phyloP scores from a whole-genome alignment of 2,329 filamentous ascomycete species.

The Verticillium longisporum region DNA sequence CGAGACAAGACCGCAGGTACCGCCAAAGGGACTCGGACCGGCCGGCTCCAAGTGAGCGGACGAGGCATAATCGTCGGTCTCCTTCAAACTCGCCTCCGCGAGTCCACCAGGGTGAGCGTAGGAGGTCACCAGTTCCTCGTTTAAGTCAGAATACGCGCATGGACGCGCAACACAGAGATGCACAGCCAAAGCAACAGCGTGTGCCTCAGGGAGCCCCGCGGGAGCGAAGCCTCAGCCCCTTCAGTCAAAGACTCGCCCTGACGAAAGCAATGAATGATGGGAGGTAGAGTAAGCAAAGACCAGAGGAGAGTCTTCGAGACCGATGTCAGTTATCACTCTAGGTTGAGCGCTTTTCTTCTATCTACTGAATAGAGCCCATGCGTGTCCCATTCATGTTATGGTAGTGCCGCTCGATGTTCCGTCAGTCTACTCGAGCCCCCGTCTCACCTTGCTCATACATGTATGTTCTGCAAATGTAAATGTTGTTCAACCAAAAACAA shows the following conservation, averaged over 20 bases:
- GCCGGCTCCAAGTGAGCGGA: background rate
- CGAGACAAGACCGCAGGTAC: slow-evolving; percentile 13
- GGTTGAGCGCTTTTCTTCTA: background rate
- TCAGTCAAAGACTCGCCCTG: slow-evolving; percentile 77
- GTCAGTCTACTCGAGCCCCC: too few species aligned
- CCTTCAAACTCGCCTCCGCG: slow-evolving; percentile 10
- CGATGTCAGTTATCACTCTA: background rate
- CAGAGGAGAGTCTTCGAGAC: background rate
- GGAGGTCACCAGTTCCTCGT: background rate
- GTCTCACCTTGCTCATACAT: too few species aligned
- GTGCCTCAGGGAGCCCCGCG: slow-evolving; percentile 28
- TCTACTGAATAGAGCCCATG: too few species aligned
- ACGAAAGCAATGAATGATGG: slow-evolving; percentile 63
- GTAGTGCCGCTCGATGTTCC: too few species aligned
- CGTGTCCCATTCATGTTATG: too few species aligned
- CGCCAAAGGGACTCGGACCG: slow-evolving; percentile 14
- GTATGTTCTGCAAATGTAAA: too few species aligned
- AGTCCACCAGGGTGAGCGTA: background rate
- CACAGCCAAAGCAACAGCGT: background rate
- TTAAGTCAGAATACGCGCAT: slow-evolving; percentile 4
- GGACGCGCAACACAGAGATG: slow-evolving; percentile 7
- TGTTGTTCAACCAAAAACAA: too few species aligned
- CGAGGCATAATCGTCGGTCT: slow-evolving; percentile 2
- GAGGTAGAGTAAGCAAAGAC: slow-evolving; percentile 22
- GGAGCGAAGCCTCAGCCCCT: slow-evolving; percentile 82